Percentiles rank a stretch among this genome's conserved stretches.
phyloP scores from a whole-genome alignment of 306 rosid genomes.

The Fragaria nilgerrensis region DNA sequence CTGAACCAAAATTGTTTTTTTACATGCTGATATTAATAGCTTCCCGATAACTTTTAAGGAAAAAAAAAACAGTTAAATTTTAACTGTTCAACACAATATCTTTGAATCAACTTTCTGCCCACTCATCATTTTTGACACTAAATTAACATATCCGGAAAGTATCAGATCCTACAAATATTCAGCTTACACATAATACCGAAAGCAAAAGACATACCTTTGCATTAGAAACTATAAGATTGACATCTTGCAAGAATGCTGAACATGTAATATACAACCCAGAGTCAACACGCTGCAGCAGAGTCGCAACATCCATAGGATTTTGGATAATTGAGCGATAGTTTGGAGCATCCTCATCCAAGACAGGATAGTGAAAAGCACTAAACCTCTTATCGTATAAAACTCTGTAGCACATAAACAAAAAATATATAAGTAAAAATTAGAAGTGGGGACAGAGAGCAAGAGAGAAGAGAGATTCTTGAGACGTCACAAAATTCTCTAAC shows the following conservation, averaged over 20 bases:
- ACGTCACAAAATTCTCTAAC: background rate
- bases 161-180: background rate
- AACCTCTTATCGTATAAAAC: slow-evolving; percentile 91
- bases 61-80: background rate
- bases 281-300: slow-evolving; percentile 85
- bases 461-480: background rate
- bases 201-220: slow-evolving; percentile 65
- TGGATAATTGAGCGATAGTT: slow-evolving; percentile 86
- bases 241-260: slow-evolving; percentile 75
- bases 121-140: background rate
- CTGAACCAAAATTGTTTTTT: background rate
- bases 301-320: slow-evolving; percentile 91
- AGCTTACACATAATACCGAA: background rate
- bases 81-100: background rate
- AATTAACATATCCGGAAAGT: background rate
- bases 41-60: background rate
- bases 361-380: slow-evolving; percentile 89
- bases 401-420: slow-evolving; percentile 44
- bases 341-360: slow-evolving; percentile 95
- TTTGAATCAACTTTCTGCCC: background rate
- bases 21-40: background rate
- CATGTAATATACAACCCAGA: slow-evolving; percentile 78
- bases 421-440: background rate
- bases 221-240: slow-evolving; percentile 85
- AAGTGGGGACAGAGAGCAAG: background rate